Percentiles rank a stretch among this genome's conserved stretches.
These are phyloP conservation scores for Backusella parvicylindrica DNA, from an alignment of 192 early-diverging fungal species.

Conservation along the genomic window DNA sequence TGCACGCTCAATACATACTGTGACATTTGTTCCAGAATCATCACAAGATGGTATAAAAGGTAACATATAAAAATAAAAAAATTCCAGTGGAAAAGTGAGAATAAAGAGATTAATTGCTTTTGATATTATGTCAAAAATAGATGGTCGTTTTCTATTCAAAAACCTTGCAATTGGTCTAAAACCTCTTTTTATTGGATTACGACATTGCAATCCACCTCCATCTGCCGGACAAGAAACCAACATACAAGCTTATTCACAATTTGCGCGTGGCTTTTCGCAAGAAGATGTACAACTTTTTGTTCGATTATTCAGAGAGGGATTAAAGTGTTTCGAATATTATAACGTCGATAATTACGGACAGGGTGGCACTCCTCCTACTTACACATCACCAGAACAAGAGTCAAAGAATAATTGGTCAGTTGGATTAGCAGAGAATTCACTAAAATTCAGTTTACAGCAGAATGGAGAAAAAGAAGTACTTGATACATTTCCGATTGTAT, in stretches of 20 bases:
- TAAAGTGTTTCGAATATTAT: constrained; percentile 83
- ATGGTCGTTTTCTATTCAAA: constrained; percentile 86
- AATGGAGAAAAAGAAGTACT: constrained; percentile 92
- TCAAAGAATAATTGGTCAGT: constrained; percentile 6
- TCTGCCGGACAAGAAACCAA: constrained; percentile 21
- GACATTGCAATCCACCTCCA: constrained; percentile 65
- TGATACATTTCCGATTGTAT: constrained; percentile 85
- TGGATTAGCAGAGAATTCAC: constrained; percentile 23
- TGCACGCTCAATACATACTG: constrained; percentile 51
- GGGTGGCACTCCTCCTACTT: constrained; percentile 24
- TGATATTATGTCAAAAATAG: constrained; percentile 17
- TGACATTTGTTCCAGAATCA: constrained; percentile 37
- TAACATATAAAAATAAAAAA: neutral
- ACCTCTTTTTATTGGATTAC: constrained; percentile 70
- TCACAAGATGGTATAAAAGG: constrained; percentile 67
- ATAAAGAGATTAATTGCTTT: neutral
- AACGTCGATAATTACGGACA: constrained; percentile 61
- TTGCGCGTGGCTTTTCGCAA: constrained; percentile 62
- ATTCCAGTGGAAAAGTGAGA: neutral
- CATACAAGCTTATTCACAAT: constrained; percentile 36
- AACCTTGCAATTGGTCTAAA: constrained; percentile 87
- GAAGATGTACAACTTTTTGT: constrained; percentile 73
- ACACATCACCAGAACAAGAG: constrained; percentile 16
- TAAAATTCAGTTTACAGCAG: constrained; percentile 58
- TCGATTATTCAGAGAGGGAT: constrained; percentile 68